Percentiles rank a stretch among this genome's conserved stretches.
Conservation (phyloP, 495 filamentous ascomycete genomes). For the Recurvomyces mirabilis region DNA sequence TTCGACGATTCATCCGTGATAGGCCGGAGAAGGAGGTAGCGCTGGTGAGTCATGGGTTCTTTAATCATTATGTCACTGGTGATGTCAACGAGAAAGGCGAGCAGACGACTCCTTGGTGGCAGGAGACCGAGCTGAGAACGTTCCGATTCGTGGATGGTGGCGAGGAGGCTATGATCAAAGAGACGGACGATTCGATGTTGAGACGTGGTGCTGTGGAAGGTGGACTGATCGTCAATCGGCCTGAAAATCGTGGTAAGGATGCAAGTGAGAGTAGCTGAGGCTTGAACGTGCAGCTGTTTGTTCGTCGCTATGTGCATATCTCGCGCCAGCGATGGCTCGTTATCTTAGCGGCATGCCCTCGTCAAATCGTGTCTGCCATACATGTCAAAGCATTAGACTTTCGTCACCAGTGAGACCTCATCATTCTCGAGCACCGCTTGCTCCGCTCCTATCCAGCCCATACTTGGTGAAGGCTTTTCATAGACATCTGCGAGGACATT, state of each 20-base stretch:
- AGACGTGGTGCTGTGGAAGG: background rate
- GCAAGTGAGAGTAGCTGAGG: too few relatives aligned
- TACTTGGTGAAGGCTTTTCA: too few relatives aligned
- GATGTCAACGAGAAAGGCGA: constrained; percentile 12
- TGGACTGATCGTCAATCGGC: background rate
- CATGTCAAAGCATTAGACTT: too few relatives aligned
- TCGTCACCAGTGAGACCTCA: too few relatives aligned
- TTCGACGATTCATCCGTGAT: constrained; percentile 9
- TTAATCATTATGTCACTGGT: constrained; percentile 14
- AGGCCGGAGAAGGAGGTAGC: constrained; percentile 15
- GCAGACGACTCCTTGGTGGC: constrained; percentile 5
- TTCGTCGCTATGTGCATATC: too few relatives aligned
- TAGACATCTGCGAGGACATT: too few relatives aligned
- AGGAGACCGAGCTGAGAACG: constrained; percentile 13
- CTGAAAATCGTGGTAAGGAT: background rate
- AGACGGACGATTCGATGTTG: constrained; percentile 8
- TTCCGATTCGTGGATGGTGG: constrained; percentile 4
- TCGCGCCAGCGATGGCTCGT: too few relatives aligned
- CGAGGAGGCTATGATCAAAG: constrained; percentile 6
- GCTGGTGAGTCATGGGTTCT: constrained; percentile 16
- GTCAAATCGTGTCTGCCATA: too few relatives aligned
- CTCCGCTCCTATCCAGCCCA: too few relatives aligned
- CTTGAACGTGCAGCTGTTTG: too few relatives aligned
- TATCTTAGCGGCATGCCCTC: too few relatives aligned
- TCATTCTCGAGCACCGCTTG: too few relatives aligned